Evolutionary conservation across 768 basidiomycete genomes (phyloP), one percentile per base, ranked within the genome.

Genomic region (Macrolepiota albuminosa): DNA sequence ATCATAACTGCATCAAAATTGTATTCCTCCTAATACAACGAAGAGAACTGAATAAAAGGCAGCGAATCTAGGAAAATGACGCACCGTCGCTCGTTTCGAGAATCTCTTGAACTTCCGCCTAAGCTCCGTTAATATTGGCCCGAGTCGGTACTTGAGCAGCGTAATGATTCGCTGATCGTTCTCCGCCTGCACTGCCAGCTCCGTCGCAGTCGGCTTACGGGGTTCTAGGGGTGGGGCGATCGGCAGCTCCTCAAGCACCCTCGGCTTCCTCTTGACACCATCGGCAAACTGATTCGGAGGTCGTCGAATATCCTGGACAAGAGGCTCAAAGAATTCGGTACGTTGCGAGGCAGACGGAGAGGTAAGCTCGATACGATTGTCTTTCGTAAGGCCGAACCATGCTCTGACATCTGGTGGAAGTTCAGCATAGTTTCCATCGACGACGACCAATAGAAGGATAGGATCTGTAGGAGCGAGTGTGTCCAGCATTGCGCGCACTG

Each of bases 61-160:
- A 42, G 51, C 58, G 55, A 33, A 50, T 9, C 10, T 8, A 40
- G 29, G 11, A 57, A 24, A 16, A 57, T 18, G 26, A 77, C 87
- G 69, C 66, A 95, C 94, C 61, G 78, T 78, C 47, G 91, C 89
- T 40, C 81, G 76, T 74, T 93, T 93, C 0, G 86, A 89, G 69
- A 97, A 95, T 64, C 89, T 81, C 79, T 94, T 93, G 71, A 89
- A 95, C 75, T 95, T 94, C 71, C 92, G 84, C 77, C 93, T 94
- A 65, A 99, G 76, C 70, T 98, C 94, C 2, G 83, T 83, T 54
- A 98, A 75, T 53, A 98, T 88, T 1, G 91, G 91, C 2, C 91
- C 91, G n/a, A 98, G 81, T n/a, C 93, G 84, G 68, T 88, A 91
- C 72, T 93, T 91, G 64, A 99, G 76, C 66, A 95, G 72, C 48